A percentile compares a stretch with the other conserved stretches of the same genome.
Conservation (phyloP, 805 yeast genomes). For the Kluyveromyces aestuarii region DNA sequence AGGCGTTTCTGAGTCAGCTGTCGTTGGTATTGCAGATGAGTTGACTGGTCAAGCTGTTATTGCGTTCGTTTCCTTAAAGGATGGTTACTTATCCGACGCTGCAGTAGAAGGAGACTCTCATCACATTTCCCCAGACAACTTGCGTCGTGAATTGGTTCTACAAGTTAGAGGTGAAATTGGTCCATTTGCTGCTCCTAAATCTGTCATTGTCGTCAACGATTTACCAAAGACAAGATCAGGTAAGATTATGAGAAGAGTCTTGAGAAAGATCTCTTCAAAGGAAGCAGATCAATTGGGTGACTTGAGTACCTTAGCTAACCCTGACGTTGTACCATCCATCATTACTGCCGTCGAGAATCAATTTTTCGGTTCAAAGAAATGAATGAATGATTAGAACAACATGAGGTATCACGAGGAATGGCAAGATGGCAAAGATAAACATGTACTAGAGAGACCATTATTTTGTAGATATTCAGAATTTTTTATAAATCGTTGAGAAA, state of each 20-base stretch:
- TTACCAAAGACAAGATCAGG: slow-evolving; percentile 98
- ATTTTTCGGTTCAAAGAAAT: slow-evolving; percentile 19
- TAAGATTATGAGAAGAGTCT: slow-evolving; percentile 95
- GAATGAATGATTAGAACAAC: neutral
- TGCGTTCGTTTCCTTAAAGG: slow-evolving; percentile 84
- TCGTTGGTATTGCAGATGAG: slow-evolving; percentile 89
- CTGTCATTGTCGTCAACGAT: slow-evolving; percentile 50
- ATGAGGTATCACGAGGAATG: neutral
- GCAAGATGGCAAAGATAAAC: neutral
- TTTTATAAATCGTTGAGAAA: neutral
- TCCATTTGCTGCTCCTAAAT: slow-evolving; percentile 86
- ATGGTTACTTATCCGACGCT: slow-evolving; percentile 28
- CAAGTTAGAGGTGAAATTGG: slow-evolving; percentile 91
- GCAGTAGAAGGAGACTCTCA: slow-evolving; percentile 24
- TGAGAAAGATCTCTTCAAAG: slow-evolving; percentile 85
- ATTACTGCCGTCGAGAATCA: slow-evolving; percentile 53
- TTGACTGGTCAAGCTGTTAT: slow-evolving; percentile 96
- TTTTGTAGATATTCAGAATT: neutral
- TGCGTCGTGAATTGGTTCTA: slow-evolving; percentile 67
- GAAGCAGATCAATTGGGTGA: slow-evolving; percentile 94
- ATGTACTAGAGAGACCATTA: neutral
- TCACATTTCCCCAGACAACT: slow-evolving; percentile 29
- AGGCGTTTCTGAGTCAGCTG: slow-evolving; percentile 90
- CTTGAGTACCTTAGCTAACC: slow-evolving; percentile 79
- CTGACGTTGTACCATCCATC: slow-evolving; percentile 70